Percentiles rank a stretch among this genome's conserved stretches.
These are phyloP conservation scores for Pistacia vera DNA, from an alignment of 345 rosid species.

Conservation along the genomic window DNA sequence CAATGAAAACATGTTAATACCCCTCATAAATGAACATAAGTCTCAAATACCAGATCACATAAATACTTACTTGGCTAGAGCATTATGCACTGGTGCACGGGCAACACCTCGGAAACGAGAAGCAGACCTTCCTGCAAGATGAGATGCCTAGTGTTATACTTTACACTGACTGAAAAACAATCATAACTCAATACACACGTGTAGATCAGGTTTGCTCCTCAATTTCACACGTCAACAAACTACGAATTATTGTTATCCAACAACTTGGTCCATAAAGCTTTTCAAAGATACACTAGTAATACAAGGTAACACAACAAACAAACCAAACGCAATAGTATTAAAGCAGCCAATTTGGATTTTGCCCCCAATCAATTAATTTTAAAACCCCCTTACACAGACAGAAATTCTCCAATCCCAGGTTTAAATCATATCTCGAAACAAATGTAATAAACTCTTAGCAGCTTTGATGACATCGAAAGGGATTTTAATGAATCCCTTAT, in stretches of 20 bases:
- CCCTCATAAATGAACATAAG: neutral
- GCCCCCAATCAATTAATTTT: neutral
- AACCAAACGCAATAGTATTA: neutral
- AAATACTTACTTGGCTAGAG: conserved; percentile 16
- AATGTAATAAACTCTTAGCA: too few species aligned
- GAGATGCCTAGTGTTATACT: neutral
- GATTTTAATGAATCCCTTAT: too few species aligned
- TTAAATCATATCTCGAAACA: too few species aligned
- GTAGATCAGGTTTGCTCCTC: neutral
- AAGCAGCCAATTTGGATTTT: neutral
- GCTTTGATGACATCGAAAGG: too few species aligned
- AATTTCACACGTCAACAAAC: neutral
- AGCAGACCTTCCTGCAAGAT: conserved; percentile 18
- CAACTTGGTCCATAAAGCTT: neutral
- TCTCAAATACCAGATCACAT: neutral
- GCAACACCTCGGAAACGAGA: conserved; percentile 2
- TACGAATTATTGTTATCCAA: neutral
- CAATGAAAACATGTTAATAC: neutral
- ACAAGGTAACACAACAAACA: neutral
- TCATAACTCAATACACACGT: neutral
- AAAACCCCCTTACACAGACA: neutral
- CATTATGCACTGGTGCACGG: neutral
- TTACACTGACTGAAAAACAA: neutral
- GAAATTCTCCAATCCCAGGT: neutral
- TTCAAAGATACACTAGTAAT: neutral